These are phyloP conservation scores for Laburnicola sp. DNA, from an alignment of 2,329 filamentous ascomycete species.

Conservation along the genomic window DNA sequence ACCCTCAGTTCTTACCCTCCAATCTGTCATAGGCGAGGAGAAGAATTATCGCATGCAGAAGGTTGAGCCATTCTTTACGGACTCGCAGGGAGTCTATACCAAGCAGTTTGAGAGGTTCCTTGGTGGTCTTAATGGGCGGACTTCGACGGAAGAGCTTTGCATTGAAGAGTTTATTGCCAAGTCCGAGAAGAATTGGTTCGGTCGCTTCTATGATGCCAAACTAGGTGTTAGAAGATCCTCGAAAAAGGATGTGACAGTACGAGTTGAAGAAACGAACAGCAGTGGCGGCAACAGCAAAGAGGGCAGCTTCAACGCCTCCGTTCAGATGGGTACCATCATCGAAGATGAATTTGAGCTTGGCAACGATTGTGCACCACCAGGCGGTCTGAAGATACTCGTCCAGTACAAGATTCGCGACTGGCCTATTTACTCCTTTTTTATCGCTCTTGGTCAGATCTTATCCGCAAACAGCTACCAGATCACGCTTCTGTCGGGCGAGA, in stretches of 20 bases:
- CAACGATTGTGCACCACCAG: slow-evolving; percentile 23
- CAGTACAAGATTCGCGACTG: slow-evolving; percentile 31
- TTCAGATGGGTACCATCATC: slow-evolving; percentile 2
- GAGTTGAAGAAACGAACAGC: background rate
- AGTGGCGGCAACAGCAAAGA: slow-evolving; percentile 1
- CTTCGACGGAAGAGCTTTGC: slow-evolving; percentile 61
- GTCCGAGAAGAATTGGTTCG: slow-evolving; percentile 69
- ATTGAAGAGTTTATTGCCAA: slow-evolving; percentile 67
- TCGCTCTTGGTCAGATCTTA: slow-evolving; percentile 27
- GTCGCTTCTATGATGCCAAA: slow-evolving; percentile 23
- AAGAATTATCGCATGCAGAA: slow-evolving; percentile 66
- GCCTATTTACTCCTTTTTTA: slow-evolving; percentile 29
- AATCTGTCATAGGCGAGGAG: slow-evolving; percentile 63
- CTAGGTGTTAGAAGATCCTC: slow-evolving; percentile 18
- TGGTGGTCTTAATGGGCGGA: slow-evolving; percentile 54
- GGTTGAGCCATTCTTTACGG: slow-evolving; percentile 69
- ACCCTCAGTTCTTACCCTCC: slow-evolving; percentile 53
- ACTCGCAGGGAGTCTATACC: slow-evolving; percentile 65
- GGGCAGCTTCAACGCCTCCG: slow-evolving; percentile 2
- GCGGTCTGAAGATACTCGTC: slow-evolving; percentile 23
- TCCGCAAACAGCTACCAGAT: slow-evolving; percentile 54
- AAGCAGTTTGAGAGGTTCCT: slow-evolving; percentile 37
- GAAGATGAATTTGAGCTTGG: slow-evolving; percentile 29
- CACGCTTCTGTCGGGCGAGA: slow-evolving; percentile 66
- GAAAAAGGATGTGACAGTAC: slow-evolving; percentile 4